These are phyloP conservation scores for Psilocybe subaeruginosa DNA, from an alignment of 768 basidiomycete genomes.

Conservation along the genomic window DNA sequence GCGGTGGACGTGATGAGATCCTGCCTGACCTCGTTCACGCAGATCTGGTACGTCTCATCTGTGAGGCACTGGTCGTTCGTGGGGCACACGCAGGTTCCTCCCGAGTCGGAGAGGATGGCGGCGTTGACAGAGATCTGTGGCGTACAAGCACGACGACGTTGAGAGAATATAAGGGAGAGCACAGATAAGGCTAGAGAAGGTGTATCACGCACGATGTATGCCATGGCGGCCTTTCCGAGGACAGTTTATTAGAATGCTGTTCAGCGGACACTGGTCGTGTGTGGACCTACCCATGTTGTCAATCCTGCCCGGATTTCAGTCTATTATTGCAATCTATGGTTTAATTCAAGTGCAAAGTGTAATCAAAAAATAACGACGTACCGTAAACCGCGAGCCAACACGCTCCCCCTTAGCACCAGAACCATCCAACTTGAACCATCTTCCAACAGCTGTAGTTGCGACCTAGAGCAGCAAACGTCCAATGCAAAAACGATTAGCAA, in stretches of 20 bases:
- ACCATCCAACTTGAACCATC: conserved; percentile 77
- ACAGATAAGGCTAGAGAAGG: neutral
- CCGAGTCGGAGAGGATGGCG: conserved; percentile 72
- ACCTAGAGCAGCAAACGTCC: conserved; percentile 32
- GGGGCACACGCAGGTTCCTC: conserved; percentile 82
- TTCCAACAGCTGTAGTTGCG: conserved; percentile 51
- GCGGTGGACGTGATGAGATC: conserved; percentile 87
- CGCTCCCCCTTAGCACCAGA: conserved; percentile 67
- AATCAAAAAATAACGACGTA: conserved; percentile 23
- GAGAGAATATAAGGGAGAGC: conserved; percentile 10
- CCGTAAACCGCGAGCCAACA: conserved; percentile 63
- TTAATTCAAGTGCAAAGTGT: neutral
- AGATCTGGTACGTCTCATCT: conserved; percentile 57
- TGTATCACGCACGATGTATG: conserved; percentile 68
- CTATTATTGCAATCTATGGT: conserved; percentile 32
- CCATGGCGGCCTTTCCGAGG: conserved; percentile 68
- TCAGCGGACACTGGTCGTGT: conserved; percentile 6
- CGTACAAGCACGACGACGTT: neutral
- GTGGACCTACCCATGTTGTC: conserved; percentile 72
- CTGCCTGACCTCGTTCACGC: conserved; percentile 62
- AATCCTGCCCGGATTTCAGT: conserved; percentile 80
- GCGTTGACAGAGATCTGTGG: conserved; percentile 84
- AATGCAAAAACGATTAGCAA: neutral
- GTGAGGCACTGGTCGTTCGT: conserved; percentile 54
- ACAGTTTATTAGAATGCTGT: neutral